Evolutionary conservation across 2,329 filamentous ascomycete genomes (phyloP), one percentile per base, ranked within the genome.

Genomic region (Leptographium procerum): DNA sequence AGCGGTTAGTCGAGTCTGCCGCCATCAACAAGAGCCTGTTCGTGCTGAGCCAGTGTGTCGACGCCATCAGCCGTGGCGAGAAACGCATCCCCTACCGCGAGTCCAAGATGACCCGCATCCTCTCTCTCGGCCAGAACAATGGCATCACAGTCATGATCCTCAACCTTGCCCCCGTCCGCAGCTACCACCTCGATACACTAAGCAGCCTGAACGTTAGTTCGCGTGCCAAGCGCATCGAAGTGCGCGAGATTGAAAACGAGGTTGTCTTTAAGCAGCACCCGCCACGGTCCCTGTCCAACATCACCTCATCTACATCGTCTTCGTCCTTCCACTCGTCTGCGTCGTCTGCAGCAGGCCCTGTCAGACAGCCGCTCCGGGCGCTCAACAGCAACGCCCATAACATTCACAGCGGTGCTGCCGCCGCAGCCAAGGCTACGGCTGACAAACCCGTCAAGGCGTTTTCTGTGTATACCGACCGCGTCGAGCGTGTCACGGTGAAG

Each of bases 11-110:
- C n/a, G 92, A 97, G 72, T 96, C 91, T 45, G 91, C 92, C 0
- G 92, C 89, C 67, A 97, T 97, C 77, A 97, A 97, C 79, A 97
- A 96, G 75, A 95, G 89, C 63, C 78, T 97, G 8, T 97, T 97
- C 67, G 91, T 96, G 22, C 75, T 97, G 54, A 92, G 90, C 50
- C 91, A 96, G 70, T 97, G 92, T 66, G 92, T 97, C 57, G 92
- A 97, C 69, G 92, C 92, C 58, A 97, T 97, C 68, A 88, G 87
- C 1, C 77, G 82, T 28, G 82, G 83, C 34, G 83, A 86, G 69
- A 82, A 79, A 65, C 83, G 92, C 36, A 92, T 97, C 66, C 92
- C 94, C 0, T 97, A 95, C 70, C 82, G 92, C 59, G 92, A 96
- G 69, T 94, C 88, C 57, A 96, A 97, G 76, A 96, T 97, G 92